Evolutionary conservation across 208 protist species (phyloP).

Genomic region (Entamoeba nuttalli): DNA sequence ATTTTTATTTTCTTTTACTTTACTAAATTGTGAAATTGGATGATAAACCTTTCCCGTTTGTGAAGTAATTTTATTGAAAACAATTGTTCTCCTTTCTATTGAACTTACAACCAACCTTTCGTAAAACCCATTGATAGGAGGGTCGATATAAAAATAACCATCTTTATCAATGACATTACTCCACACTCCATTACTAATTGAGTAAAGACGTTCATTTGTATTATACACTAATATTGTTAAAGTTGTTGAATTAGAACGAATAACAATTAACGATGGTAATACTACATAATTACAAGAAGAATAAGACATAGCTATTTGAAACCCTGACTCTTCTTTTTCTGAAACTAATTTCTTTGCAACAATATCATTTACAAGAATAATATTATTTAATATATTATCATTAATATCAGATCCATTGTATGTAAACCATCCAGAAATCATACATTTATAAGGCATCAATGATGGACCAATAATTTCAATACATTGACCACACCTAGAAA

Average conservation of each 20-base stretch:
- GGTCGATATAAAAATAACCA: not conserved
- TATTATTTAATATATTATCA: not conserved
- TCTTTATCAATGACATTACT: not conserved
- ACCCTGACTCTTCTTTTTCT: not conserved
- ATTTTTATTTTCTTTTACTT: not conserved
- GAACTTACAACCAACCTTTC: not conserved
- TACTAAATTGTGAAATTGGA: not conserved
- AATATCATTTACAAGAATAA: not conserved
- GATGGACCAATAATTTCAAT: not conserved
- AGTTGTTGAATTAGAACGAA: not conserved
- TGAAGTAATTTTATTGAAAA: not conserved
- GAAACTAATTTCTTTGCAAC: not conserved
- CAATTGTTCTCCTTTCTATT: not conserved
- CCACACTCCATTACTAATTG: not conserved
- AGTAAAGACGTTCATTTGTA: not conserved
- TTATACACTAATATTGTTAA: not conserved
- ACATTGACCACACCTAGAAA: not conserved
- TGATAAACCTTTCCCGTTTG: not conserved
- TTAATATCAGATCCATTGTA: not conserved
- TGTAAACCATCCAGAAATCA: not conserved
- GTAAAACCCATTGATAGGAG: not conserved
- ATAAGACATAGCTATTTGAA: not conserved
- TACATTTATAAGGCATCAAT: not conserved
- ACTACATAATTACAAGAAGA: not conserved
- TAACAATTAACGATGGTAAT: not conserved